Base-by-base conservation (phyloP, 75 land plant species). In the Adiantum capillusveneris region DNA sequence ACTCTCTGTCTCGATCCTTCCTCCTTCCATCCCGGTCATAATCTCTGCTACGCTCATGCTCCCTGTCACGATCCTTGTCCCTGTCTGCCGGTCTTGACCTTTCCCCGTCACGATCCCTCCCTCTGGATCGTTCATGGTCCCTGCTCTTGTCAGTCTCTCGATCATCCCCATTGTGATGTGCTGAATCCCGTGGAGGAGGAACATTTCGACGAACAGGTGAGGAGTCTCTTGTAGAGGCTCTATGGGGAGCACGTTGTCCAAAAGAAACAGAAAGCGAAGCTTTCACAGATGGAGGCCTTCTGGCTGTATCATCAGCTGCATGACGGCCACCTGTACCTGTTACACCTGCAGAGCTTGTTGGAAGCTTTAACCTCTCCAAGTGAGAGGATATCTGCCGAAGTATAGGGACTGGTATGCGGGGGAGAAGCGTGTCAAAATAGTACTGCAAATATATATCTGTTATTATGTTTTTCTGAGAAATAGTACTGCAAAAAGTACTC, bases 211-310 rank as follows among this genome's bases (percentile, higher is more conserved):
- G 85, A 22, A 94, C 91, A 59, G 98, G 98, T 44, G 98, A 94
- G 19, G 96, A 79, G 57, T 94, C 98, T 36, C 98, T 77, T 25
- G 98, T 94, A n/a, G 96, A 90, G 27, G 96, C 98, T 61, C 98
- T 82, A 59, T 94, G 98, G 6, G 98, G 98, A 45, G 98, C 98
- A 54, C 98, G 90, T 65, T 94, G 98, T 22, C 98, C 98, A 73
- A 94, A 94, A 18, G 98, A 94, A 6, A 94, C 98, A 20, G 98
- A 94, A 5, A 94, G 79, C 11, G 98, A 77, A 68, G 98, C 98
- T 76, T 94, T 94, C 18, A 94, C 98, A 58, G 98, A 94, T n/a
- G 98, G 98, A 0, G 98, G 98, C 31, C 98, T 80, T 14, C 98
- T 81, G 2, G 98, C 98, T 63, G 91, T 89, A 24, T 94, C 98